Base-by-base conservation (phyloP, 1,284 basidiomycete genomes). In the Inonotus obliquus region DNA sequence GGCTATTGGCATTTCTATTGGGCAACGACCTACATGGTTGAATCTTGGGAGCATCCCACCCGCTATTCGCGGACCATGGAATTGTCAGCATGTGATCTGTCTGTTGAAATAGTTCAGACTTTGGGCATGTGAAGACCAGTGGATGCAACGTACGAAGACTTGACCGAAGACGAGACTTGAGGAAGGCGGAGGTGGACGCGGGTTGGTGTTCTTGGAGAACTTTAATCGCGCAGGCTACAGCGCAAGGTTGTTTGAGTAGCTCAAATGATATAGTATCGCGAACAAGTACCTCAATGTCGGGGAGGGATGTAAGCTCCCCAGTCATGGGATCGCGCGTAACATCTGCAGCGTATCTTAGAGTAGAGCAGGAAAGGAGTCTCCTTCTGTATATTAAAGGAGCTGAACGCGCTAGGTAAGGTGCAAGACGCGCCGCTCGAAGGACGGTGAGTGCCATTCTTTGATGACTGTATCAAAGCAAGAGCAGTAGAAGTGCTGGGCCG, bases 71-170 rank as follows among this genome's bases (percentile, higher is more conserved):
- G 60, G 81, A 80, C 95, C 95, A 98, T 13, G 87, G 86, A 65
- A 96, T 83, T 45, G 81, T 84, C 53, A 98, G 77, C 95, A 98
- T 98, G 75, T 98, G 96, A 75, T 98, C 94, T 32, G 94, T 94
- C 89, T 88, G 65, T 56, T 10, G 19, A 55, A 61, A 63, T 51
- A 19, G 29, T 51, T 44, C 25, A 52, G 47, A 27, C 38, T 52
- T 6, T 5, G 29, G n/a, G 9, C 14, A 52, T 2, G 27, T 45
- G 48, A 37, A 35, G 23, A 27, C 25, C 29, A 38, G n/a, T 4
- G 9, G 25, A 49, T 32, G 23, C 37, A 25, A 77, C 84, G 74
- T 69, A 89, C 89, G 69, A 91, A 91, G 27, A 79, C 85, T 68
- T 83, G 84, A 2, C 88, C 89, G 68, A 90, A 91, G 5, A 84